phyloP scores from a whole-genome alignment of 2,329 filamentous ascomycete species.

The Volutella citrinella region DNA sequence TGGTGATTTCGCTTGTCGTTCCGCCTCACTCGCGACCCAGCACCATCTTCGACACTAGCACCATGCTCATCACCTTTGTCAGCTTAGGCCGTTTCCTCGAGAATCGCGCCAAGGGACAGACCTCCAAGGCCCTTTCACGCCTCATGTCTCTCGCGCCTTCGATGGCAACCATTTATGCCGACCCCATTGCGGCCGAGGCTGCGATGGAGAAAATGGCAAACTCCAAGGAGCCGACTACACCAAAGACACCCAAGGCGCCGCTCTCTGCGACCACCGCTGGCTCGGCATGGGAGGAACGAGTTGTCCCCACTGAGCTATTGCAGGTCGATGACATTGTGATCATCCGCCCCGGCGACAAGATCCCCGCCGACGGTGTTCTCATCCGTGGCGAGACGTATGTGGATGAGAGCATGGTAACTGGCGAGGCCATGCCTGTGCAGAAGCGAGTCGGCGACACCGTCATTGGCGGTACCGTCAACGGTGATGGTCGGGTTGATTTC shows the following conservation, averaged over 20 bases:
- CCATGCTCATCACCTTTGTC: slow-evolving; percentile 97
- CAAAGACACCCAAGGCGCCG: slow-evolving; percentile 42
- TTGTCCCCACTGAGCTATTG: slow-evolving; percentile 91
- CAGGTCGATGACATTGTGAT: slow-evolving; percentile 93
- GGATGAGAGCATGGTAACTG: slow-evolving; percentile 98
- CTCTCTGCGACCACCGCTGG: slow-evolving; percentile 38
- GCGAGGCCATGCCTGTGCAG: slow-evolving; percentile 91
- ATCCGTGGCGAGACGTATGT: slow-evolving; percentile 89
- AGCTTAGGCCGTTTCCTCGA: slow-evolving; percentile 88
- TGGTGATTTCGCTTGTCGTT: slow-evolving; percentile 76
- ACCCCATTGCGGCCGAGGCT: slow-evolving; percentile 91
- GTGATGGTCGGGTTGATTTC: slow-evolving; percentile 87
- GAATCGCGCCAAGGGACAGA: slow-evolving; percentile 93
- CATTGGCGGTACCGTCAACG: slow-evolving; percentile 95
- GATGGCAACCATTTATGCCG: slow-evolving; percentile 94
- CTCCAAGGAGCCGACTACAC: slow-evolving; percentile 20
- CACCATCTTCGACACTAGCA: slow-evolving; percentile 96
- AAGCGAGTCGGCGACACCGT: slow-evolving; percentile 78
- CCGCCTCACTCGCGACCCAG: slow-evolving; percentile 75
- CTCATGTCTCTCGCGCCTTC: slow-evolving; percentile 96
- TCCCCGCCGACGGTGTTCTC: slow-evolving; percentile 86
- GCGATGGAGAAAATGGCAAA: slow-evolving; percentile 72
- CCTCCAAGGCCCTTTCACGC: slow-evolving; percentile 85
- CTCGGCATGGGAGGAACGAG: slow-evolving; percentile 72
- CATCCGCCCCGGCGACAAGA: slow-evolving; percentile 91